These are phyloP conservation scores for Ustilago loliicola DNA, from an alignment of 1,284 basidiomycete genomes.

Conservation along the genomic window DNA sequence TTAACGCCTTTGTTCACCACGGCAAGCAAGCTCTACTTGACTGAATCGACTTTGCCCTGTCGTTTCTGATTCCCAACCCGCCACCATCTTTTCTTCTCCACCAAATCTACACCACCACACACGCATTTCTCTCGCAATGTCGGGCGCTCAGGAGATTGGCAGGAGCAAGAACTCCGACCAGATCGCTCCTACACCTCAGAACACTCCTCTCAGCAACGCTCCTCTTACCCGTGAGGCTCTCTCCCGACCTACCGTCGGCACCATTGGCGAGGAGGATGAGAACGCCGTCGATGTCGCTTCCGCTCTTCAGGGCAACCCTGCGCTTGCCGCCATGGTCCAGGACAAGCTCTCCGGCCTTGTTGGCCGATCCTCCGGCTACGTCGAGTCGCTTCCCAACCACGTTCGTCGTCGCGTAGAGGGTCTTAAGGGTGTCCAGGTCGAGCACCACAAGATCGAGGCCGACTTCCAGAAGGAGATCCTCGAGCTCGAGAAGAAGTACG, in stretches of 20 bases:
- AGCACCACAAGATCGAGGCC: constrained; percentile 92
- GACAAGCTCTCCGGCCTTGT: constrained; percentile 77
- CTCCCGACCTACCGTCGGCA: constrained; percentile 74
- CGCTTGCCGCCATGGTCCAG: constrained; percentile 71
- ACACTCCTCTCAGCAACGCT: constrained; percentile 81
- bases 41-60: background rate
- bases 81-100: background rate
- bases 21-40: constrained; percentile 7
- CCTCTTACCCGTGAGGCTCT: constrained; percentile 78
- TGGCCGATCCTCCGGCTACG: constrained; percentile 85
- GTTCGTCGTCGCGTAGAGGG: constrained; percentile 90
- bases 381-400: constrained; percentile 85
- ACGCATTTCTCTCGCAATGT: constrained; percentile 27
- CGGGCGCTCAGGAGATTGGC: constrained; percentile 55
- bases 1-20: background rate
- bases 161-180: constrained; percentile 62
- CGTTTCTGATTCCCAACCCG: background rate
- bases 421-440: constrained; percentile 92
- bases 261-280: constrained; percentile 69
- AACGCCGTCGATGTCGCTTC: constrained; percentile 55
- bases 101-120: background rate
- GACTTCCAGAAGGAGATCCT: constrained; percentile 97
- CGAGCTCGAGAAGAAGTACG: constrained; percentile 98
- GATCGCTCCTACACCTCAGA: constrained; percentile 82
- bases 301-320: constrained; percentile 65